Base-by-base conservation (phyloP, 352 stramenopile genomes). In the Discostella stelligera region DNA sequence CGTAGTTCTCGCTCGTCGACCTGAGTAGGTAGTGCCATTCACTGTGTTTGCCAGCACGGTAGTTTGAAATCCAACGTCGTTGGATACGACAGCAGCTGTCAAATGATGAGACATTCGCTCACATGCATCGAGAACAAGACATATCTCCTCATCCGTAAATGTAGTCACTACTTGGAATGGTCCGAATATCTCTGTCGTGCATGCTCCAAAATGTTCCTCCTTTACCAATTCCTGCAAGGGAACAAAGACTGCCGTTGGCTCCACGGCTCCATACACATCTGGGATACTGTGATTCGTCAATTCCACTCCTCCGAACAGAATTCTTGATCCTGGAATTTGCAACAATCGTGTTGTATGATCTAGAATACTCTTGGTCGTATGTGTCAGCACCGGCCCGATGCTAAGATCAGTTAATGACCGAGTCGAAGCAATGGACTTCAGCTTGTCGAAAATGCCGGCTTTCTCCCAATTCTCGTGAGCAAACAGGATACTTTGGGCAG, bases 1-100 rank as follows among this genome's bases (percentile, higher is more conserved):
- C 1, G 96, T 98, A 7, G 96, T 98, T 71, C 96, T 91, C 11
- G 96, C 97, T 54, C 97, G 92, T 59, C 97, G 96, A 56, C 97
- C 97, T 61, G 89, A 94, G 91, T 99, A 99, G 1, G 97, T 99
- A 44, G 97, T 99, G 65, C 97, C 97, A 85, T 99, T 99, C n/a
- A 99, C 97, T n/a, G 97, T 98, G 83, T 96, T 88, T 25, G 94
- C 92, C 13, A 99, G 90, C 56, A 99, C 93, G 50, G 97, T 91
- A 60, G 96, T 91, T 75, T 95, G 89, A 84, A 99, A 99, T 50
- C 91, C 77, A 37, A 93, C 78, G 84, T 99, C 97, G 84, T 98
- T 98, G 21, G 95, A 98, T 49, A 99, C 97, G 14, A 99, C 94
- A 7, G 97, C 97, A 25, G 97, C 97, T 14, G 97, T 99, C 71